phyloP scores from a whole-genome alignment of 1,139 yeast species.

The Barnettozyma hawaiiensis region DNA sequence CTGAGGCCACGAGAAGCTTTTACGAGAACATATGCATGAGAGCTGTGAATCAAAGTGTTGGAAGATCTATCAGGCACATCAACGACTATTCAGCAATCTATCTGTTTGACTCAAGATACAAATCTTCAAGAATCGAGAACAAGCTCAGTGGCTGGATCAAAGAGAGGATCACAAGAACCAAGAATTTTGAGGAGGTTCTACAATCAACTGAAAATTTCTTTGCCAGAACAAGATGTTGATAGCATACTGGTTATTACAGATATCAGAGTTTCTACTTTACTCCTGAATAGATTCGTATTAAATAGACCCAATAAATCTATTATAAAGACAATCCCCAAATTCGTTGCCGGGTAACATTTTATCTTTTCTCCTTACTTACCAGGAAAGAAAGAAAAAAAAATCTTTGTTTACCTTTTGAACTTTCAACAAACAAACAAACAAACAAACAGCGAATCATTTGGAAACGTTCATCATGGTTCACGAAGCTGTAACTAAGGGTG shows the following conservation, averaged over 20 bases:
- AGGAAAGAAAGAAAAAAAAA: no score
- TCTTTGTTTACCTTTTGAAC: constrained; percentile 9
- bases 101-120: constrained; percentile 64
- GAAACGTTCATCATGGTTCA: constrained; percentile 4
- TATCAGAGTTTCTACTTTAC: no score
- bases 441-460: not conserved
- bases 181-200: constrained; percentile 18
- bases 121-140: constrained; percentile 39
- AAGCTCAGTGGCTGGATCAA: constrained; percentile 81
- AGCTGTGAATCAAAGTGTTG: constrained; percentile 89
- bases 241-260: no score
- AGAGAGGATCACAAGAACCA: constrained; percentile 31
- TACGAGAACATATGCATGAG: constrained; percentile 89
- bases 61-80: constrained; percentile 83
- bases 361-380: not conserved
- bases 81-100: constrained; percentile 75
- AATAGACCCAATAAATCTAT: not conserved
- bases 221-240: not conserved
- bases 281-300: no score
- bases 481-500: constrained; percentile 4
- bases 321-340: not conserved
- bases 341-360: constrained; percentile 5
- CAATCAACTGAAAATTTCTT: constrained; percentile 16
- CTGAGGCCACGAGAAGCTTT: constrained; percentile 35
- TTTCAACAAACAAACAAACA: not conserved